Percentiles rank a stretch among this genome's conserved stretches.
Conservation (phyloP, 2,329 filamentous ascomycete genomes). For the Aspergillus carbonarius region DNA sequence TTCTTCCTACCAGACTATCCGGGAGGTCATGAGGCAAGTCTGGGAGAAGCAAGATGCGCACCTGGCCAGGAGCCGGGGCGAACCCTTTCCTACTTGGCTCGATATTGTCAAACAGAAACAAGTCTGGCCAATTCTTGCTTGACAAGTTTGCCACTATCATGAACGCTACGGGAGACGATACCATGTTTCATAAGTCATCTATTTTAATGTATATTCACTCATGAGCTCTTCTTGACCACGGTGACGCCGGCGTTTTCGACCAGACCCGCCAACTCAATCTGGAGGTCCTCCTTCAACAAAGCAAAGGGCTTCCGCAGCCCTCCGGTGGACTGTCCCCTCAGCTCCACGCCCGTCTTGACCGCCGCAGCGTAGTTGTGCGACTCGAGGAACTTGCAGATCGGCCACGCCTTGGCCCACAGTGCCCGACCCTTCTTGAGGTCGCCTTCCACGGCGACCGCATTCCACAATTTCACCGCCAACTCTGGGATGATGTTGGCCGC, state of each 20-base stretch:
- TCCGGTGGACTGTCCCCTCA: constrained; percentile 48
- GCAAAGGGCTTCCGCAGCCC: constrained; percentile 52
- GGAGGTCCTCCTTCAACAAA: constrained; percentile 35
- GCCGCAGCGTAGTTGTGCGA: constrained; percentile 49
- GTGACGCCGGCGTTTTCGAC: constrained; percentile 43
- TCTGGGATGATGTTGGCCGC: constrained; percentile 54
- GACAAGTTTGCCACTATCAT: neutral
- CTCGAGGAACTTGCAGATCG: constrained; percentile 53
- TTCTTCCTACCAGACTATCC: constrained; percentile 24
- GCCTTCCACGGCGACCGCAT: constrained; percentile 45
- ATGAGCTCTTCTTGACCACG: constrained; percentile 16
- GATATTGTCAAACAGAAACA: constrained; percentile 25
- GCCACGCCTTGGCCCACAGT: constrained; percentile 52
- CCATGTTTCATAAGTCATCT: neutral
- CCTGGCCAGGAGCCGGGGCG: constrained; percentile 20
- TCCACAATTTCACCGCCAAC: constrained; percentile 49
- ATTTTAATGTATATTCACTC: constrained; percentile 9
- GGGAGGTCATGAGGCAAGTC: constrained; percentile 28
- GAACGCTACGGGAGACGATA: neutral
- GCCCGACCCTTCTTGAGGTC: constrained; percentile 47
- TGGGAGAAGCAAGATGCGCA: constrained; percentile 32
- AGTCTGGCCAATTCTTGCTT: constrained; percentile 32
- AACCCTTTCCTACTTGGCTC: constrained; percentile 30
- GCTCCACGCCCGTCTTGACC: constrained; percentile 53
- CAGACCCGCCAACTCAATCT: constrained; percentile 37